Base-by-base conservation (phyloP, 1,284 basidiomycete species). In the Ceratobasidium papillatum region DNA sequence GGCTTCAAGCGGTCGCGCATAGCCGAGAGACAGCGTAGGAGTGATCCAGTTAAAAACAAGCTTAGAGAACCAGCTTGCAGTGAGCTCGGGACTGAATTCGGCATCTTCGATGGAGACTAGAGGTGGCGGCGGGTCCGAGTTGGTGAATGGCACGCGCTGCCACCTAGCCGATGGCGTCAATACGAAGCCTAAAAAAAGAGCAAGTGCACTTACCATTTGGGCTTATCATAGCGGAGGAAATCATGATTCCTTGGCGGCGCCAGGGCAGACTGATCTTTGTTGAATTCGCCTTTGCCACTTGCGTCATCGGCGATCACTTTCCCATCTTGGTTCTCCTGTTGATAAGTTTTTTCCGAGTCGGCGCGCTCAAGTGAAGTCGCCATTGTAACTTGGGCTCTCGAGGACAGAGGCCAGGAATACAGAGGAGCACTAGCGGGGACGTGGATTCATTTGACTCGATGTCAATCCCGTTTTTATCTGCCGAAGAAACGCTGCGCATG, bases 1-100 rank as follows among this genome's bases (percentile, higher is more conserved):
- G 0, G 91, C 89, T 80, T 95, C 91, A 3, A 97, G 86, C 0
- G 95, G 91, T 4, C 95, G 87, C 17, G 89, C 87, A 80, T 93
- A 94, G 9, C 91, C 91, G 7, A 90, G 81, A 11, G 84, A 83
- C 81, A 94, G 87, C 66, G 95, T 84, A 1, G 90, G 87, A 0
- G 89, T 90, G 66, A 96, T 87, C 94, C 94, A 97, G 65, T 84
- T 83, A 79, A 88, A 91, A 69, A 87, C 87, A 49, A 90, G 77
- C n/a, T 84, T 79, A 54, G 84, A 86, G 78, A 87, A 84, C 80
- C 84, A 84, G 75, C 82, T 84, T 0, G 90, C 88, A 1, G 80
- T 81, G 41, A 82, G 83, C 75, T 90, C 85, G 0, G 90, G 90
- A 1, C 87, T 85, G 22, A 82, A 52, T 7, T 81, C 79, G 0